Base-by-base conservation (phyloP, 176 grass and related monocot species). In the Raddia guianensis region DNA sequence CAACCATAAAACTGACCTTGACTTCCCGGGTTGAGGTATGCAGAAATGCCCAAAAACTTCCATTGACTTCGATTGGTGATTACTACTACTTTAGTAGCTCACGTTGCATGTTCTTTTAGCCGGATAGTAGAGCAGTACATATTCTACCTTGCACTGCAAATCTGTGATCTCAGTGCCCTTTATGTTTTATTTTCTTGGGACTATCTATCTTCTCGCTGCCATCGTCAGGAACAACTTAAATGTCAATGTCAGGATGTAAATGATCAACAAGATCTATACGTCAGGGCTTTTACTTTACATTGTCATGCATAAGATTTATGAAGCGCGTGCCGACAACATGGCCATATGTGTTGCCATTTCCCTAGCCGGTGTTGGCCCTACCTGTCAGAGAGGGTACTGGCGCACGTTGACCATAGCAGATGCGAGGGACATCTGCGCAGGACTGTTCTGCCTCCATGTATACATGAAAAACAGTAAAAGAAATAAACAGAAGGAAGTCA, bases 221-320 rank as follows among this genome's bases (percentile, higher is more conserved):
- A 72, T 16, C 35, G 49, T 53, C 70, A 72, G 70, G 70, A 72
- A 63, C 60, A 63, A 13, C 49, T 52, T 72, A 72, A 48, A 70
- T 70, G 45, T 5, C 14, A 34, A 63, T 63, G 49, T 72, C 49
- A 72, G 69, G 49, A 34, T 34, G 27, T 63, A 63, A 34, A 63
- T 63, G 60, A 63, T 63, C 27, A 34, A 63, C 27, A 34, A 63
- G 5, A 63, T 63, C 11, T 33, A 34, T 13, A 63, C 6, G 27
- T 13, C 32, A 63, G 60, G 21, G 34, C 27, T 27, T 14, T 34
- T 35, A 27, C 60, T 5, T 40, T 40, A 40, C 37, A 40, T 40
- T 40, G 4, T 40, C 37, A 2, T 40, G 4, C 4, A 40, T 40
- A 40, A 40, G 37, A 40, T 40, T 40, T 40, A 40, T 40, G 37